A percentile compares a stretch with the other conserved stretches of the same genome.
Conservation (phyloP, 2,329 filamentous ascomycete species). For the Penicillium nordicum region DNA sequence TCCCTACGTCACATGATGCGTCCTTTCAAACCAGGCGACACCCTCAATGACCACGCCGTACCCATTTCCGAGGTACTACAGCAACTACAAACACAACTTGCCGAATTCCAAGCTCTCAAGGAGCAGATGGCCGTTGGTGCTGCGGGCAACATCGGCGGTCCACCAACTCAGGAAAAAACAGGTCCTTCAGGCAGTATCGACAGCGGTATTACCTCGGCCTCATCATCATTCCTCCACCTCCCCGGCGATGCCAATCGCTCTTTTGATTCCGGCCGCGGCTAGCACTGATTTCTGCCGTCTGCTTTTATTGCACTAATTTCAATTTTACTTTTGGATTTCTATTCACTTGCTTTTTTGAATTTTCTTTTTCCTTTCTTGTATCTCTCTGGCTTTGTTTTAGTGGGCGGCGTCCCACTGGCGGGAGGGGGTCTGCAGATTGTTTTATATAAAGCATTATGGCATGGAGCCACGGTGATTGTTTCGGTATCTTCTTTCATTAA, state of each 20-base stretch:
- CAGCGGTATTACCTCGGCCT: slow-evolving; percentile 22
- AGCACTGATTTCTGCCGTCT: slow-evolving; percentile 9
- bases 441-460: slow-evolving; percentile 25
- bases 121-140: slow-evolving; percentile 34
- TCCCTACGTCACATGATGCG: slow-evolving; percentile 73
- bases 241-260: slow-evolving; percentile 16
- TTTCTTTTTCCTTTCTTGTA: slow-evolving; percentile 7
- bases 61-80: slow-evolving; percentile 67
- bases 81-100: slow-evolving; percentile 41
- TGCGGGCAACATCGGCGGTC: slow-evolving; percentile 23
- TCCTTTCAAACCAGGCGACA: slow-evolving; percentile 60
- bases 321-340: slow-evolving; percentile 7
- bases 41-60: slow-evolving; percentile 69
- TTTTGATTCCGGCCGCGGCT: slow-evolving; percentile 16
- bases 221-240: slow-evolving; percentile 31
- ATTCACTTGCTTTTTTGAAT: slow-evolving; percentile 1
- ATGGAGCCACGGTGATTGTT: slow-evolving; percentile 27
- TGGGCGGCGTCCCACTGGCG: slow-evolving; percentile 27
- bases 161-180: slow-evolving; percentile 9
- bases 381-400: slow-evolving; percentile 2
- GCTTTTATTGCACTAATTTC: slow-evolving; percentile 2
- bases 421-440: slow-evolving; percentile 17
- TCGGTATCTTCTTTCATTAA: slow-evolving; percentile 9
- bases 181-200: slow-evolving; percentile 16
- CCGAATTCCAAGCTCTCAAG: slow-evolving; percentile 42